Evolutionary conservation across 345 rosid genomes (phyloP), one percentile per base, ranked within the genome.

Genomic region (Pistacia vera): DNA sequence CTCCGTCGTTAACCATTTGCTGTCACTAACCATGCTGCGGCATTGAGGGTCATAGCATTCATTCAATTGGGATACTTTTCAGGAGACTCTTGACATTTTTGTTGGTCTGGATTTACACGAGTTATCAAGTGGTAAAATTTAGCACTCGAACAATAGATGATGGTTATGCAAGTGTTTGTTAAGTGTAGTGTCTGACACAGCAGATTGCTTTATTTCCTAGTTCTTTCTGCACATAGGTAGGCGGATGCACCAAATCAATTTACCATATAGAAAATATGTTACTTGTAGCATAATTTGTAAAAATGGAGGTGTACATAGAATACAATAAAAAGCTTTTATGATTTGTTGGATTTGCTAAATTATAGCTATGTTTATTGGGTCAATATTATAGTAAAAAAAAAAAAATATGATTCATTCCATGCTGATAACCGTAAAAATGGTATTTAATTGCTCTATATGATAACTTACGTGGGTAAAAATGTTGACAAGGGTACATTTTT

Each of bases 261-360:
- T 54, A 16, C 57, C 0, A 3, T 54, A 16, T 54, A 17, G 13
- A 65, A 44, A 14, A 10, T 65, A 5, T 64, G 25, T 64, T 65
- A 51, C 25, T 38, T n/a, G 69, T 65, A 65, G n/a, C 51, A 65
- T 17, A 33, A 30, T 38, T 2, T 22, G 11, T 66, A 12, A 22
- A 30, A 61, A 30, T 17, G 7, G 54, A 61, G 12, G 18, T 72
- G 68, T 72, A 61, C 25, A 72, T 72, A 10, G 46, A 72, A 30
- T 67, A 5, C 12, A 48, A 72, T 10, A 9, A 44, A 6, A 17
- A 17, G 46, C 35, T 4, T 7, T 0, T 1, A 14, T 5, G 17
- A 8, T 41, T 71, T 17, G 14, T 3, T 14, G 33, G 25, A 11
- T 60, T 51, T 33, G 61, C 16, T 28, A 33, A 54, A 16, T 54